Percentiles rank a stretch among this genome's conserved stretches.
These are phyloP conservation scores for Platanthera zijinensis DNA, from an alignment of 106 monocot genomes.

Conservation along the genomic window DNA sequence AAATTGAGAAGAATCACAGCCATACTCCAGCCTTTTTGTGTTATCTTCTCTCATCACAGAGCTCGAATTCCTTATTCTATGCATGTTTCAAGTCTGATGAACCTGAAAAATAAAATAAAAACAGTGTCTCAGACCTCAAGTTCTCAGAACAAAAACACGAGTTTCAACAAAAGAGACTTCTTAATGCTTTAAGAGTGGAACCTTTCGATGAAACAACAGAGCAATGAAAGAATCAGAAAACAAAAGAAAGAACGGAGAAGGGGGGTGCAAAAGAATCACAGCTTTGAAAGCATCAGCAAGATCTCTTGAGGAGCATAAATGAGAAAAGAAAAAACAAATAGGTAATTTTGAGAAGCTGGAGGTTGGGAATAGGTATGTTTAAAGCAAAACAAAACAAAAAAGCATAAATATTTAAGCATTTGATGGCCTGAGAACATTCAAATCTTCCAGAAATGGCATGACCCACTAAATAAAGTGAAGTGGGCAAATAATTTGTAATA, in stretches of 20 bases:
- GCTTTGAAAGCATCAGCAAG: background rate
- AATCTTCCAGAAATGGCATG: conserved; percentile 4
- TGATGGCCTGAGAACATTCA: background rate
- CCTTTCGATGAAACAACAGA: background rate
- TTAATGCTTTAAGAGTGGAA: background rate
- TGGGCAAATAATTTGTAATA: background rate
- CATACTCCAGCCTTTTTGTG: background rate
- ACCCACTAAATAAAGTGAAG: background rate
- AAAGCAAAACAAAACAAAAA: background rate
- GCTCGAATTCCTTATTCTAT: background rate
- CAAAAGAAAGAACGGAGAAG: background rate
- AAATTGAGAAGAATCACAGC: background rate
- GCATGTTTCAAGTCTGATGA: background rate
- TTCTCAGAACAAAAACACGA: background rate
- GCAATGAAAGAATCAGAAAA: background rate
- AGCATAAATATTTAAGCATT: background rate
- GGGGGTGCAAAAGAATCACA: too few relatives aligned
- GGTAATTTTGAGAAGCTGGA: background rate
- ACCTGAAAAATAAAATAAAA: background rate
- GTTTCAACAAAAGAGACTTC: background rate
- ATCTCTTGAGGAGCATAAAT: background rate
- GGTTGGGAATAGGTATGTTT: too few relatives aligned
- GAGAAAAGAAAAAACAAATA: background rate
- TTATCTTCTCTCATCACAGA: background rate
- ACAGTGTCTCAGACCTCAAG: background rate